Percentiles rank a stretch among this genome's conserved stretches.
Evolutionary conservation across 805 yeast species (phyloP).

Genomic region (Yarrowia sp.): DNA sequence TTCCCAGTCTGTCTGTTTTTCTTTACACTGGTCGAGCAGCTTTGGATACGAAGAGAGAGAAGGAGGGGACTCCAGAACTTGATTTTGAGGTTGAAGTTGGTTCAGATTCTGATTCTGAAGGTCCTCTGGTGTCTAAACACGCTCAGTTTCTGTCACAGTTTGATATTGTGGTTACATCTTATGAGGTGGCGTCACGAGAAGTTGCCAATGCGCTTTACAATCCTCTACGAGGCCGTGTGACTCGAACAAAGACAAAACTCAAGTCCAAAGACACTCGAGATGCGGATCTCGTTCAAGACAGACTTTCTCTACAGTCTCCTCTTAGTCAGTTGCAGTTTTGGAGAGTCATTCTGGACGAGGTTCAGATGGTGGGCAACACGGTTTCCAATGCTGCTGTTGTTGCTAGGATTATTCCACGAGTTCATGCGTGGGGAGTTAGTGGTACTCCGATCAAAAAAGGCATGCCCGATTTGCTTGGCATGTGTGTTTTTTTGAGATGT

Average conservation of each 20-base stretch:
- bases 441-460: conserved; percentile 84
- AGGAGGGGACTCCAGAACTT: neutral
- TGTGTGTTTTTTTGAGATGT: conserved; percentile 61
- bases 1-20: conserved; percentile 59
- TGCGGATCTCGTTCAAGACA: conserved; percentile 26
- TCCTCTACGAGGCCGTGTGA: conserved; percentile 38
- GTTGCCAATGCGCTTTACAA: conserved; percentile 74
- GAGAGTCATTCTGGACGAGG: conserved; percentile 90
- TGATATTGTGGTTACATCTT: conserved; percentile 82
- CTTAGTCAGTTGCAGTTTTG: conserved; percentile 78
- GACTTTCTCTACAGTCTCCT: conserved; percentile 51
- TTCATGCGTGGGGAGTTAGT: conserved; percentile 95
- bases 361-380: conserved; percentile 80
- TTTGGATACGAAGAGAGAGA: neutral
- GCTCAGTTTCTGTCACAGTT: conserved; percentile 55
- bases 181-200: conserved; percentile 66
- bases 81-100: neutral
- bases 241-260: conserved; percentile 1
- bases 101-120: neutral
- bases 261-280: conserved; percentile 40
- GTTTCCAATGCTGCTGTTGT: conserved; percentile 75
- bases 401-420: conserved; percentile 73
- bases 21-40: conserved; percentile 57
- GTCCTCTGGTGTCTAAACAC: conserved; percentile 31
- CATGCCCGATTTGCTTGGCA: conserved; percentile 64